These are phyloP conservation scores for Moesziomyces aphidis DNA, from an alignment of 1,284 basidiomycete species.

Conservation along the genomic window DNA sequence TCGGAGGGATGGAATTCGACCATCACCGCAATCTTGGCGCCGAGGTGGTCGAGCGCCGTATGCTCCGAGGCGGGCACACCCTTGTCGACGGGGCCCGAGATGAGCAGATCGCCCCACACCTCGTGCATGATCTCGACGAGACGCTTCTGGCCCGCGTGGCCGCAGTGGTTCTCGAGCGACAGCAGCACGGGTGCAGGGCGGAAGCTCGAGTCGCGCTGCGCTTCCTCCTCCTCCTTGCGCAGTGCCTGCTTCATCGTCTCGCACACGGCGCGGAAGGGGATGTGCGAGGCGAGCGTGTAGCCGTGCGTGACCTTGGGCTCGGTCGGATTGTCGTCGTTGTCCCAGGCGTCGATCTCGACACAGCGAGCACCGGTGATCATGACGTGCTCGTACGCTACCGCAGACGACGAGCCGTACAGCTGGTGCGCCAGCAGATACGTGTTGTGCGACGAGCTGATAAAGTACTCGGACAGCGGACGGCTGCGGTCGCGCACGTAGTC, in stretches of 20 bases:
- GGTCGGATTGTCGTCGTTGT: constrained; percentile 69
- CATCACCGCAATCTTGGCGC: constrained; percentile 75
- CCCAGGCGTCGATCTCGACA: constrained; percentile 80
- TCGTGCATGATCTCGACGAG: constrained; percentile 74
- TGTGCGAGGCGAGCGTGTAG: constrained; percentile 45
- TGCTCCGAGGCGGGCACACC: constrained; percentile 55
- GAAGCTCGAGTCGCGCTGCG: constrained; percentile 15
- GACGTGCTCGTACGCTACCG: constrained; percentile 74
- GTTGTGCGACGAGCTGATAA: constrained; percentile 71
- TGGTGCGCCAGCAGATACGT: constrained; percentile 77
- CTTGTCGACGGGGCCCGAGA: constrained; percentile 38
- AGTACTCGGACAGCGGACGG: constrained; percentile 57
- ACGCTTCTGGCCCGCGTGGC: constrained; percentile 71
- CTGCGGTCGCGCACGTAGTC: constrained; percentile 48
- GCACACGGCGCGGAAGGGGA: constrained; percentile 51
- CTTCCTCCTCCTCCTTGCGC: constrained; percentile 30
- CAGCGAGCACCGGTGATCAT: constrained; percentile 73
- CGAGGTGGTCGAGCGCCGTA: constrained; percentile 72
- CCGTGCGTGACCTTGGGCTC: constrained; percentile 75
- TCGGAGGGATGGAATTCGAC: constrained; percentile 66
- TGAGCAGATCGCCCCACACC: constrained; percentile 73
- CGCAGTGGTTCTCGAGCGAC: constrained; percentile 76
- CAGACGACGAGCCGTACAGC: constrained; percentile 73
- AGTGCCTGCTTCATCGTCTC: constrained; percentile 52
- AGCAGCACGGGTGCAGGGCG: constrained; percentile 72